phyloP scores from a whole-genome alignment of 805 yeast species.

The Zygosaccharomyces kombuchaensis region DNA sequence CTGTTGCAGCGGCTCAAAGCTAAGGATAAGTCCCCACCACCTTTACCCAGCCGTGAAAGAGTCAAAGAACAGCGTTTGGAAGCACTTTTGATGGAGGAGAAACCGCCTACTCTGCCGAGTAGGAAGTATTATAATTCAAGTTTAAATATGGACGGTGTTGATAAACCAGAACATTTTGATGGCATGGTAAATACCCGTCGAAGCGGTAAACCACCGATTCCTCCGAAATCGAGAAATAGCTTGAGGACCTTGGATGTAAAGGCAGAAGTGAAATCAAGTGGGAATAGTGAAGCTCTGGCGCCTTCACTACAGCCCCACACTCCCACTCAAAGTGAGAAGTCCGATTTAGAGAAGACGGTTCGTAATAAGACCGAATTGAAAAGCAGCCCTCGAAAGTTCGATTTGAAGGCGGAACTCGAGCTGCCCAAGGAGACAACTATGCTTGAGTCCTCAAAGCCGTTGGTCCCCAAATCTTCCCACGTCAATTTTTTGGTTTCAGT shows the following conservation, averaged over 20 bases:
- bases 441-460: neutral
- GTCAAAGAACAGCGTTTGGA: conserved; percentile 16
- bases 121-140: neutral
- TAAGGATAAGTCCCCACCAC: conserved; percentile 1
- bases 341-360: neutral
- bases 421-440: neutral
- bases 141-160: neutral
- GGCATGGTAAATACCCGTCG: neutral
- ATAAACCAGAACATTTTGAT: neutral
- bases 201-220: conserved; percentile 8
- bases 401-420: neutral
- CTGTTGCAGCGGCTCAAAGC: conserved; percentile 24
- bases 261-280: neutral
- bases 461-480: conserved; percentile 1
- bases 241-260: neutral
- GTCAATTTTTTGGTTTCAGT: conserved; percentile 24
- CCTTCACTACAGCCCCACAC: too few relatives aligned
- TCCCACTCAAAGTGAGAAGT: neutral
- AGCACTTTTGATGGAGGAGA: neutral
- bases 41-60: conserved; percentile 26
- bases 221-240: conserved; percentile 5
- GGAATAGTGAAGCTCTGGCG: neutral
- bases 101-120: conserved; percentile 4
- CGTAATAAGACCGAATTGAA: neutral
- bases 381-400: neutral